Percentiles rank a stretch among this genome's conserved stretches.
Conservation (phyloP, 2,329 filamentous ascomycete species). For the Taxawa tesnikishii region DNA sequence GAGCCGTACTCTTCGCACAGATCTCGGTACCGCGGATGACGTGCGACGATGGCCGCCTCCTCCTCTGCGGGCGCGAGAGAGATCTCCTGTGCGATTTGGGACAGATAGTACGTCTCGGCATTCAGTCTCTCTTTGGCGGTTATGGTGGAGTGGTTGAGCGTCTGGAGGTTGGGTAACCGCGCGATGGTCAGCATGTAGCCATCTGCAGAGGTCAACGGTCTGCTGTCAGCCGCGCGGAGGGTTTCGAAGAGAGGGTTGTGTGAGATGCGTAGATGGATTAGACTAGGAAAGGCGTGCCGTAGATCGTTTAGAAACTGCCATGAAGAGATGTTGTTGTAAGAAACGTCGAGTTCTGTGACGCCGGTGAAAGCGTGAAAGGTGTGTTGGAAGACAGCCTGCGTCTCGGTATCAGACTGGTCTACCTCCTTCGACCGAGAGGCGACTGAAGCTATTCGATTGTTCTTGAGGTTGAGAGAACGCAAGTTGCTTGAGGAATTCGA, state of each 20-base stretch:
- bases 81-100: constrained; percentile 66
- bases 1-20: constrained; percentile 67
- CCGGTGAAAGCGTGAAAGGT: too few relatives aligned
- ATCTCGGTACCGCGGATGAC: constrained; percentile 60
- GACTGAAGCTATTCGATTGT: constrained; percentile 63
- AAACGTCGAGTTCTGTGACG: too few relatives aligned
- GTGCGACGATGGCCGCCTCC: constrained; percentile 39
- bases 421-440: too few relatives aligned
- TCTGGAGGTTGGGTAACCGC: constrained; percentile 54
- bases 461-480: constrained; percentile 50
- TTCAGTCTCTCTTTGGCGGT: constrained; percentile 65
- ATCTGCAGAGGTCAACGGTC: constrained; percentile 51
- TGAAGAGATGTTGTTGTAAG: constrained; percentile 33
- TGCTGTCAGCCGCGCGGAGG: constrained; percentile 28
- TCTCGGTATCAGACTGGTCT: too few relatives aligned
- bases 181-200: constrained; percentile 81
- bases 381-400: too few relatives aligned
- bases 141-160: constrained; percentile 61
- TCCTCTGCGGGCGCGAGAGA: constrained; percentile 45
- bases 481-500: constrained; percentile 37
- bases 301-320: constrained; percentile 69
- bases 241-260: constrained; percentile 74
- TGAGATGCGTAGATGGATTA: constrained; percentile 64
- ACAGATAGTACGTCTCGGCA: constrained; percentile 88
- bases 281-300: constrained; percentile 54